These are phyloP conservation scores for Globisporangium radiosum DNA, from an alignment of 352 stramenopile species.

Conservation along the genomic window DNA sequence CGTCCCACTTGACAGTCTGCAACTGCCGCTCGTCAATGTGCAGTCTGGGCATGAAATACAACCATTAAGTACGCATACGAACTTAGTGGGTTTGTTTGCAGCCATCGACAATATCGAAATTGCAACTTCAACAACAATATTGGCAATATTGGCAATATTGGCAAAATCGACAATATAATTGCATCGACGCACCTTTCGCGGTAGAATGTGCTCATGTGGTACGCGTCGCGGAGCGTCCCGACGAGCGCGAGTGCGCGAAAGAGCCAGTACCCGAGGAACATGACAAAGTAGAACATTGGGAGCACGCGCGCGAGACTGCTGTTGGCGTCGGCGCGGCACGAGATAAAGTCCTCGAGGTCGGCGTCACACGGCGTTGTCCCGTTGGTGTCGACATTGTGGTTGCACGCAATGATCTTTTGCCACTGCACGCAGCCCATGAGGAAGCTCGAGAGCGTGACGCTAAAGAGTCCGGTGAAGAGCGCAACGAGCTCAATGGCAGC, in stretches of 20 bases:
- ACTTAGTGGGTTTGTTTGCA: no score
- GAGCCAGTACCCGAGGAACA: conserved; percentile 93
- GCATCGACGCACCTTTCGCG: conserved; percentile 42
- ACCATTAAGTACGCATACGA: no score
- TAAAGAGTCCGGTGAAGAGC: conserved; percentile 93
- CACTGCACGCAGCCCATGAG: conserved; percentile 96
- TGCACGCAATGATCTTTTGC: conserved; percentile 79
- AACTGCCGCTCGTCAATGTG: conserved; percentile 83
- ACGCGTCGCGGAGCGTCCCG: conserved; percentile 77
- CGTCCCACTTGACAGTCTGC: conserved; percentile 83
- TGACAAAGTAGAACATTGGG: conserved; percentile 89
- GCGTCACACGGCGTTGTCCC: conserved; percentile 75
- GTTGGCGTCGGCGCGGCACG: conserved; percentile 50
- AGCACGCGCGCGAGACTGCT: conserved; percentile 51
- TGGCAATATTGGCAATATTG: no score
- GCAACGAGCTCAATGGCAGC: conserved; percentile 87
- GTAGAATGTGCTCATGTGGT: conserved; percentile 91
- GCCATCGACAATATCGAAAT: not conserved
- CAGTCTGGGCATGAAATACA: conserved; percentile 26
- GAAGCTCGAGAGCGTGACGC: conserved; percentile 92
- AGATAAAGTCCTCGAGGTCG: conserved; percentile 63
- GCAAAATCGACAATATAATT: no score
- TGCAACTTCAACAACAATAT: not conserved
- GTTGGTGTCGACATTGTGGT: conserved; percentile 31
- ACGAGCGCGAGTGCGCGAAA: conserved; percentile 82